Evolutionary conservation across 2,329 filamentous ascomycete species (phyloP).

Genomic region (Setomelanomma holmii): DNA sequence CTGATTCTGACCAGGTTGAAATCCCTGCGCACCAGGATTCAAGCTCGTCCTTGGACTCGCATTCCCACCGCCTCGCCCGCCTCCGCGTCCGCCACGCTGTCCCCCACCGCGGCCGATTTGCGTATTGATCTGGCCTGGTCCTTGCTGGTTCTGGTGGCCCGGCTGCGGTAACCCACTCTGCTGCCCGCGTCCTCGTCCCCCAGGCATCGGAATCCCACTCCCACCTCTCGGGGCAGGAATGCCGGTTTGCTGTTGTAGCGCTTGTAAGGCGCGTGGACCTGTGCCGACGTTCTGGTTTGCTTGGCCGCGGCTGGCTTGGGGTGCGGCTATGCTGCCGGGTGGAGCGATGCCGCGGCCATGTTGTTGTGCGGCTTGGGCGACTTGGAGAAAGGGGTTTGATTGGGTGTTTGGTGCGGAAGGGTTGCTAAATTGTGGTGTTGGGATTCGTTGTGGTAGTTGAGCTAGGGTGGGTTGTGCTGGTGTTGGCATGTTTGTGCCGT

Average conservation of each 20-base stretch:
- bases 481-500: conserved; percentile 13
- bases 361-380: too few relatives aligned
- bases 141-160: conserved; percentile 18
- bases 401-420: conserved; percentile 13
- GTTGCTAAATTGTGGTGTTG: neutral
- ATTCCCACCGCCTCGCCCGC: conserved; percentile 26
- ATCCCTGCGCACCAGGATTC: conserved; percentile 46
- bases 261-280: conserved; percentile 38
- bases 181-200: conserved; percentile 32
- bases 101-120: conserved; percentile 37
- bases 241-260: conserved; percentile 30
- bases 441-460: conserved; percentile 11
- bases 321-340: conserved; percentile 26
- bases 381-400: conserved; percentile 21
- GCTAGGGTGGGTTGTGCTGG: conserved; percentile 16
- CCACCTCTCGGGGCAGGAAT: conserved; percentile 33
- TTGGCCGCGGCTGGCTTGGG: conserved; percentile 17
- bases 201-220: neutral
- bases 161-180: neutral
- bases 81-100: conserved; percentile 31
- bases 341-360: conserved; percentile 30
- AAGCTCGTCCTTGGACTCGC: conserved; percentile 35
- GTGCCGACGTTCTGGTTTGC: conserved; percentile 33
- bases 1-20: conserved; percentile 29
- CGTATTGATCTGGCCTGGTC: conserved; percentile 15